These are phyloP conservation scores for Hymenotorrendiella dingleyae DNA, from an alignment of 2,329 filamentous ascomycete genomes.

Conservation along the genomic window DNA sequence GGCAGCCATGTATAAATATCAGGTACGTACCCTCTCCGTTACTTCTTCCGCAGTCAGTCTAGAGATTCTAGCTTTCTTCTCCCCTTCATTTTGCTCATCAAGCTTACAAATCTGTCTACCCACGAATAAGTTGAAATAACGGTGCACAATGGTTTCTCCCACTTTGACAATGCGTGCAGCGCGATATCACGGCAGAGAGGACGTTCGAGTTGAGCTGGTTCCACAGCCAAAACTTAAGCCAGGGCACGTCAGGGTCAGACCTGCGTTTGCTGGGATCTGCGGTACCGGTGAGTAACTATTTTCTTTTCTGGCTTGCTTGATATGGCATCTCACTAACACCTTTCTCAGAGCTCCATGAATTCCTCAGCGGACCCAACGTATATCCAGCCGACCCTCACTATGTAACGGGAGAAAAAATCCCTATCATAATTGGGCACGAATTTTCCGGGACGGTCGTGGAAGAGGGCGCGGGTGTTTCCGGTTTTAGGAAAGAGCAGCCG, in stretches of 20 bases:
- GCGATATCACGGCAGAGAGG: conserved; percentile 48
- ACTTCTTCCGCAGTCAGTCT: no score
- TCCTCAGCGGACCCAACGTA: conserved; percentile 42
- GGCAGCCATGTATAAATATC: no score
- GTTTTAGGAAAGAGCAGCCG: conserved; percentile 46
- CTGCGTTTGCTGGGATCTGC: conserved; percentile 47
- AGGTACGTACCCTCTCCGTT: no score
- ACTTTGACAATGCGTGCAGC: conserved; percentile 54
- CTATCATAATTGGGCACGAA: conserved; percentile 59
- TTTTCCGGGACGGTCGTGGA: conserved; percentile 55
- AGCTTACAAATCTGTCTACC: no score
- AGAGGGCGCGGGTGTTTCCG: conserved; percentile 44
- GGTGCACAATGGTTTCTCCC: no score
- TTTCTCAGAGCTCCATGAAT: conserved; percentile 44
- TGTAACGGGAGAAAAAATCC: conserved; percentile 50
- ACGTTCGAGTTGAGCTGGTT: conserved; percentile 49
- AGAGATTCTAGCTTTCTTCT: no score
- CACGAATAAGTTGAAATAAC: no score
- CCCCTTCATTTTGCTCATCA: no score
- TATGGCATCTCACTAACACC: background rate
- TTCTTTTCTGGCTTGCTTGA: no score
- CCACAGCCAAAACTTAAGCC: conserved; percentile 40
- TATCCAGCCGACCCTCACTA: conserved; percentile 47
- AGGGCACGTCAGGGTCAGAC: conserved; percentile 45
- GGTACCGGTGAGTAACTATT: conserved; percentile 32